These are phyloP conservation scores for Trametes meyenii DNA, from an alignment of 768 basidiomycete genomes.

Conservation along the genomic window DNA sequence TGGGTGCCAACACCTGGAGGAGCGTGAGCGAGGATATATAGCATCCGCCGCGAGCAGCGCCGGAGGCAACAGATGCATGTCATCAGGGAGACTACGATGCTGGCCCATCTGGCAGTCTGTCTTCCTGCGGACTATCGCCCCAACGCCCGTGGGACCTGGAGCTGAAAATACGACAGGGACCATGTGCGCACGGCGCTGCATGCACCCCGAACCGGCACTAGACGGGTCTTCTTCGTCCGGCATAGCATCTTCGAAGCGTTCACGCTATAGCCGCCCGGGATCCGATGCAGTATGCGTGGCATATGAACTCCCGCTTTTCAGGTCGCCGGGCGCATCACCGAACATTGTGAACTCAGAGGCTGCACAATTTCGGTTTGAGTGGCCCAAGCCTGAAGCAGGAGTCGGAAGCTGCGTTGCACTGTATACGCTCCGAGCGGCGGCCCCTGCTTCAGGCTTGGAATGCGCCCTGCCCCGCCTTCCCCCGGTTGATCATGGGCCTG, in stretches of 20 bases:
- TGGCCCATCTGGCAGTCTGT: neutral
- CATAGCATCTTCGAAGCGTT: neutral
- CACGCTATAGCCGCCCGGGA: neutral
- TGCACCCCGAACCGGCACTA: neutral
- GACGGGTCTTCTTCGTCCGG: neutral
- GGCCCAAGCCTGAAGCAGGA: too few relatives aligned
- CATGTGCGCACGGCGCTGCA: conserved; percentile 6
- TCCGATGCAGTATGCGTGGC: too few relatives aligned
- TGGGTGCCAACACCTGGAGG: conserved; percentile 13
- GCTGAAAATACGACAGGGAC: neutral
- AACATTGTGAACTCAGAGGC: too few relatives aligned
- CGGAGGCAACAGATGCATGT: neutral
- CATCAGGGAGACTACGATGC: neutral
- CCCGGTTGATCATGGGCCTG: neutral
- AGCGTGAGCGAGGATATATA: neutral
- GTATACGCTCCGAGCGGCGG: neutral
- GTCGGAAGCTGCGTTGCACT: too few relatives aligned
- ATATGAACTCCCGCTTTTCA: too few relatives aligned
- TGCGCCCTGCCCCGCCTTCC: neutral
- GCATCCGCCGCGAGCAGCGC: neutral
- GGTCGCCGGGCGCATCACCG: too few relatives aligned
- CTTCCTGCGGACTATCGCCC: neutral
- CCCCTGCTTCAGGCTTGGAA: neutral
- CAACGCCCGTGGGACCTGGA: neutral
- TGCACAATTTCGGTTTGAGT: too few relatives aligned